phyloP scores from a whole-genome alignment of 2,329 filamentous ascomycete genomes.

The Cryphonectria carpinicola region DNA sequence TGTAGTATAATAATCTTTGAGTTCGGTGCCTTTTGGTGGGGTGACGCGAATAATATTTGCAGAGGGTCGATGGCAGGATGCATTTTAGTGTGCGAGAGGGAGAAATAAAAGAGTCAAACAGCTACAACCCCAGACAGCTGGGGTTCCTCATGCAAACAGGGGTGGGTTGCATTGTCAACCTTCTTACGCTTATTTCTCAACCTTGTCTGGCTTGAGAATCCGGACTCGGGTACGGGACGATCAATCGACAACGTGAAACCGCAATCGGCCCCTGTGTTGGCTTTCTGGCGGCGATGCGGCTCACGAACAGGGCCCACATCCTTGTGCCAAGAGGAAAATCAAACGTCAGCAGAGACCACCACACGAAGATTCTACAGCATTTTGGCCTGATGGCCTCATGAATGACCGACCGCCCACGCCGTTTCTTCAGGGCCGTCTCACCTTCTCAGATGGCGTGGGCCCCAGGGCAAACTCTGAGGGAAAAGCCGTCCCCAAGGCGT shows the following conservation, averaged over 20 bases:
- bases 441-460: slow-evolving; percentile 5
- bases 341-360: slow-evolving; percentile 15
- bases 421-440: slow-evolving; percentile 5
- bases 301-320: neutral
- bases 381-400: neutral
- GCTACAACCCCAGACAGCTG: neutral
- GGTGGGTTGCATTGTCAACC: neutral
- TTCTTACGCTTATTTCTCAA: slow-evolving; percentile 4
- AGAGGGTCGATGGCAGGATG: neutral
- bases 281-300: slow-evolving; percentile 5
- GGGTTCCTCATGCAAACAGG: neutral
- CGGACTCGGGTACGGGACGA: slow-evolving; percentile 3
- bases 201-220: neutral
- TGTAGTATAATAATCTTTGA: neutral
- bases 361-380: neutral
- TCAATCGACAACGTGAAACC: slow-evolving; percentile 11
- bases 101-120: neutral
- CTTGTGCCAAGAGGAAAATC: slow-evolving; percentile 16
- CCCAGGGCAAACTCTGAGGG: neutral
- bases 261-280: slow-evolving; percentile 4
- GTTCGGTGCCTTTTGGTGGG: no score
- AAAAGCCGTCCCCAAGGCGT: slow-evolving; percentile 1
- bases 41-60: neutral
- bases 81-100: neutral
- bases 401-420: neutral